Evolutionary conservation across 768 basidiomycete species (phyloP).

Genomic region (Suillus ampliporus): DNA sequence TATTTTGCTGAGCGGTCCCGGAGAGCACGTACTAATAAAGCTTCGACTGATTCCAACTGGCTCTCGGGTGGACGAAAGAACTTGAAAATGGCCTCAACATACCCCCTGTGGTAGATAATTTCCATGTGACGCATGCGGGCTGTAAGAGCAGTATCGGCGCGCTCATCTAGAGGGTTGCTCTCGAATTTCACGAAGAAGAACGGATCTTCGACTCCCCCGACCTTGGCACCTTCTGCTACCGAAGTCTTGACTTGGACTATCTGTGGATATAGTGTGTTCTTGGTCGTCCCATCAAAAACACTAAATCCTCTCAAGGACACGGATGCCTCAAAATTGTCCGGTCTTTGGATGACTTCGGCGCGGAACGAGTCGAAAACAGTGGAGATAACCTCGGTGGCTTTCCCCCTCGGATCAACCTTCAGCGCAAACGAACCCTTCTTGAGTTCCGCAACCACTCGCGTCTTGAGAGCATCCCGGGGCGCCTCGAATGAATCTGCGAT

Average conservation of each 20-base stretch:
- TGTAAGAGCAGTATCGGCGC: constrained; percentile 89
- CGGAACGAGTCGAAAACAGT: constrained; percentile 87
- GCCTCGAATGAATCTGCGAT: constrained; percentile 71
- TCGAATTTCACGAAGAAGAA: constrained; percentile 95
- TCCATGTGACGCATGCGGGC: constrained; percentile 95
- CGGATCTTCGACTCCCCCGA: constrained; percentile 47
- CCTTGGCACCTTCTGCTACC: constrained; percentile 38
- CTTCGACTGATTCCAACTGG: constrained; percentile 94
- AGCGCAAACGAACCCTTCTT: constrained; percentile 89
- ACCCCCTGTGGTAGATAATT: constrained; percentile 93
- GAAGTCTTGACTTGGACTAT: constrained; percentile 83
- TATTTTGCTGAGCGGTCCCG: neutral
- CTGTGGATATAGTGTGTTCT: constrained; percentile 80
- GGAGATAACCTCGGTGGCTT: constrained; percentile 75
- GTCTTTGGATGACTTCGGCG: constrained; percentile 83
- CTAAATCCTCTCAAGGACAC: constrained; percentile 85
- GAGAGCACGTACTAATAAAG: constrained; percentile 68
- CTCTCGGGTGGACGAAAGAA: constrained; percentile 95
- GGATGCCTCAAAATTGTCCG: constrained; percentile 84
- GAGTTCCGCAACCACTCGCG: constrained; percentile 76
- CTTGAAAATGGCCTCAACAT: constrained; percentile 87
- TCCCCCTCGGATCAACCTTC: constrained; percentile 71
- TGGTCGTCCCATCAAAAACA: constrained; percentile 91
- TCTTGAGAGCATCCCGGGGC: constrained; percentile 80
- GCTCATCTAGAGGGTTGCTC: constrained; percentile 87